Percentiles rank a stretch among this genome's conserved stretches.
Conservation (phyloP, 495 filamentous ascomycete species). For the Pyronema omphalodes region DNA sequence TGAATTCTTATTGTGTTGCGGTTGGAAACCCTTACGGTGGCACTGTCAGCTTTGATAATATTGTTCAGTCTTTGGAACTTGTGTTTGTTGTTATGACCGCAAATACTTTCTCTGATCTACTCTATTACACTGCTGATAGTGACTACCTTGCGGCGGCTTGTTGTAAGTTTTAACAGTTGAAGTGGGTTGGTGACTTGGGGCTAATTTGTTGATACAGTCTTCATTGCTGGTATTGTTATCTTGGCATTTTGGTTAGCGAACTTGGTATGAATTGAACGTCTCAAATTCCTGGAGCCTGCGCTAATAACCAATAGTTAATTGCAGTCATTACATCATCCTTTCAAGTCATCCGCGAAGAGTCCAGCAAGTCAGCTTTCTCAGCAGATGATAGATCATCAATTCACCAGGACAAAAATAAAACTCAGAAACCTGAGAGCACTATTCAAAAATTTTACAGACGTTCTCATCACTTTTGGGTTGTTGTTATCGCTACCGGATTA, state of each 20-base stretch:
- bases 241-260: conserved; percentile 95
- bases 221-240: conserved; percentile 37
- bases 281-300: neutral
- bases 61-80: conserved; percentile 70
- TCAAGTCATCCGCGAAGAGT: conserved; percentile 95
- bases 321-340: conserved; percentile 98
- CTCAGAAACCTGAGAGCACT: conserved; percentile 30
- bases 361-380: conserved; percentile 81
- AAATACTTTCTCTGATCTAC: conserved; percentile 85
- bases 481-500: conserved; percentile 59
- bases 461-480: conserved; percentile 60
- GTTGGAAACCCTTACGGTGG: conserved; percentile 62
- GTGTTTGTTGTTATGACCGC: conserved; percentile 99
- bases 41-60: conserved; percentile 90
- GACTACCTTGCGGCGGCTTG: conserved; percentile 74
- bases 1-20: conserved; percentile 63
- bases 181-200: neutral
- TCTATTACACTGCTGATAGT: conserved; percentile 80
- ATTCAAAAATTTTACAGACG: conserved; percentile 55
- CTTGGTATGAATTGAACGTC: conserved; percentile 30
- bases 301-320: conserved; percentile 38
- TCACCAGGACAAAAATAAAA: neutral
- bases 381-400: conserved; percentile 33
- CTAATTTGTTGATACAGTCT: conserved; percentile 14
- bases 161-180: conserved; percentile 25